These are phyloP conservation scores for Kalmanozyma brasiliensis DNA, from an alignment of 1,284 basidiomycete species.

Conservation along the genomic window DNA sequence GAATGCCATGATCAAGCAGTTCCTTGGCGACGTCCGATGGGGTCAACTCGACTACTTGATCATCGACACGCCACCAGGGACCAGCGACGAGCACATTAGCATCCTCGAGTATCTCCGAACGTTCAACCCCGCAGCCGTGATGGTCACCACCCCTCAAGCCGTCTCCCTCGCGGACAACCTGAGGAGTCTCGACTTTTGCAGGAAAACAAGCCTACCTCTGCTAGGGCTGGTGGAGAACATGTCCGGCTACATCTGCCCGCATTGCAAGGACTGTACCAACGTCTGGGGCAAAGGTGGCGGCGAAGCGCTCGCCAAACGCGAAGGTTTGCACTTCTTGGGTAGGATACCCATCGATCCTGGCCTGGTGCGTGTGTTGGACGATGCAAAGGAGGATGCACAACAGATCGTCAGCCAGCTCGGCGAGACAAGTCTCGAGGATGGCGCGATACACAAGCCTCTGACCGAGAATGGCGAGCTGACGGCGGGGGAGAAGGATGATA, in stretches of 20 bases:
- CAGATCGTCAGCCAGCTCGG: constrained; percentile 16
- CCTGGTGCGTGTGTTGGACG: constrained; percentile 87
- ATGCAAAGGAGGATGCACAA: constrained; percentile 69
- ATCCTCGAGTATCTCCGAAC: constrained; percentile 87
- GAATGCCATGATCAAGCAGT: constrained; percentile 99
- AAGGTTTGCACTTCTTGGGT: constrained; percentile 83
- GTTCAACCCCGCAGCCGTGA: constrained; percentile 77
- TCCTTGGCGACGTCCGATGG: constrained; percentile 95
- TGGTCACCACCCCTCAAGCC: constrained; percentile 97
- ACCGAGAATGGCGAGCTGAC: not conserved
- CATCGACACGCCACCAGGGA: constrained; percentile 95
- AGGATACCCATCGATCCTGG: constrained; percentile 93
- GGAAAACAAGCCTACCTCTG: constrained; percentile 85
- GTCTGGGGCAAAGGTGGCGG: constrained; percentile 96
- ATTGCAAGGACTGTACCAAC: constrained; percentile 84
- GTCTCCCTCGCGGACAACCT: constrained; percentile 93
- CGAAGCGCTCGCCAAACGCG: constrained; percentile 76
- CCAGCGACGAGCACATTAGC: constrained; percentile 97
- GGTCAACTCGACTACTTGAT: constrained; percentile 94
- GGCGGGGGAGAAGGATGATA: not conserved
- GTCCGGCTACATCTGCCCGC: constrained; percentile 96
- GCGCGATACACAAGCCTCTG: constrained; percentile 16
- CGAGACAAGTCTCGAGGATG: constrained; percentile 1
- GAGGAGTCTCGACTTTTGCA: constrained; percentile 94
- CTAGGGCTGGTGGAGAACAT: constrained; percentile 97